These are phyloP conservation scores for Carex scoparia DNA, from an alignment of 176 grass and related monocot species.

Conservation along the genomic window DNA sequence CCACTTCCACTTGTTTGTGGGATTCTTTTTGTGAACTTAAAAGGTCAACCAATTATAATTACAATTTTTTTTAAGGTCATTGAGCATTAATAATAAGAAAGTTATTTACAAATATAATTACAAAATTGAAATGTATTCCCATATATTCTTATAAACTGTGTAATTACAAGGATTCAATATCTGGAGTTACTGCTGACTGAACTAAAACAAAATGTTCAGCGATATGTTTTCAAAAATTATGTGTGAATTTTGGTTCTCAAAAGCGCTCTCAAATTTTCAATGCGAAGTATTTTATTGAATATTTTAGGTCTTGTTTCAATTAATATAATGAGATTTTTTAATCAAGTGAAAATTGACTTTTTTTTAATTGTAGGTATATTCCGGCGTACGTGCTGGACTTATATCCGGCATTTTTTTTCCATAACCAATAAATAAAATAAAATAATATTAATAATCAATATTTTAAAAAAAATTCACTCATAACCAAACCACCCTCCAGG, in stretches of 20 bases:
- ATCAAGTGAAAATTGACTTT: too few species aligned
- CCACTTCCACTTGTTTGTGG: constrained; percentile 5
- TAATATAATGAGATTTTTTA: too few species aligned
- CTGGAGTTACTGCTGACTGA: not conserved
- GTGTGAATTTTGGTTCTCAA: not conserved
- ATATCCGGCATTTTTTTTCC: too few species aligned
- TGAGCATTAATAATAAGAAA: too few species aligned
- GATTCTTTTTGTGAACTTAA: not conserved
- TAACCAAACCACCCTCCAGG: too few species aligned
- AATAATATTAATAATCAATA: too few species aligned
- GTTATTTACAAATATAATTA: not conserved
- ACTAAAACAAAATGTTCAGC: not conserved
- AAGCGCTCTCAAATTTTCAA: not conserved
- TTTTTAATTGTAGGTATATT: too few species aligned
- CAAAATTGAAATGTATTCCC: not conserved
- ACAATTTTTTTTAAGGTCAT: not conserved
- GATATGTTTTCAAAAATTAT: not conserved
- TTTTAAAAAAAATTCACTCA: too few species aligned
- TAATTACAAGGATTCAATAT: not conserved
- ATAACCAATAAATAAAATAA: too few species aligned
- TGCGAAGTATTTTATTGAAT: not conserved
- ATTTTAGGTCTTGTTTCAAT: not conserved
- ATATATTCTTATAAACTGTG: not conserved
- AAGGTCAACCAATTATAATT: constrained; percentile 8
- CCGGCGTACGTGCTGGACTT: too few species aligned